These are phyloP conservation scores for Acanthamoeba healyi DNA, from an alignment of 208 protist genomes.

Conservation along the genomic window DNA sequence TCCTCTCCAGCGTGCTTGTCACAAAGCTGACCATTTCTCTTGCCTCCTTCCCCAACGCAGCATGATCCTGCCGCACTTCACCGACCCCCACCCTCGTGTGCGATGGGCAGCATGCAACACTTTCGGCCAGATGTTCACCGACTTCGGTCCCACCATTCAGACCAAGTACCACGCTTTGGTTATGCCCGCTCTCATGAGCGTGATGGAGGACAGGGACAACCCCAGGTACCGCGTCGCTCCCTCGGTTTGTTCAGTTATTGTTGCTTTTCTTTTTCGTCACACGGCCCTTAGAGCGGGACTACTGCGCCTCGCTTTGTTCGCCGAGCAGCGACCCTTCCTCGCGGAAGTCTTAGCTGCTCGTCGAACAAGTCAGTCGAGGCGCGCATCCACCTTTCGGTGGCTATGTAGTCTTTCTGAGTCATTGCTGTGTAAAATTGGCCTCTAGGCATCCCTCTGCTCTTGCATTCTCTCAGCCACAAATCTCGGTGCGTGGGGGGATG, in stretches of 20 bases:
- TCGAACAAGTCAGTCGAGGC: constrained; percentile 7
- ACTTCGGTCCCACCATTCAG: constrained; percentile 87
- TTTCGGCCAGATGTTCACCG: constrained; percentile 91
- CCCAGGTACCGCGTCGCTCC: constrained; percentile 26
- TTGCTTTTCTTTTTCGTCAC: not conserved
- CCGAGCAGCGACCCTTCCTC: not conserved
- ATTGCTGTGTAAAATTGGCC: constrained; percentile 66
- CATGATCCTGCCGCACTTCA: constrained; percentile 78
- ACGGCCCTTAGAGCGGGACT: constrained; percentile 65
- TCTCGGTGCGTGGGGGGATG: not conserved
- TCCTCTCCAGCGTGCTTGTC: not conserved
- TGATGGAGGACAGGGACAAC: constrained; percentile 87
- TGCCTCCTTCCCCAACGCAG: constrained; percentile 41
- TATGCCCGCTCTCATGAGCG: constrained; percentile 86
- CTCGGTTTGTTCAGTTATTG: not conserved
- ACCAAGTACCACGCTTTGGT: constrained; percentile 78
- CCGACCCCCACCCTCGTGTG: constrained; percentile 91
- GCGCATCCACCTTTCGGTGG: constrained; percentile 21
- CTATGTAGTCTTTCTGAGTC: constrained; percentile 67
- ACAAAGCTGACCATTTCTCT: not conserved
- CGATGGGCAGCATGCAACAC: constrained; percentile 92
- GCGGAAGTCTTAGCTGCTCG: not conserved
- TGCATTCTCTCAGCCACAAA: constrained; percentile 21
- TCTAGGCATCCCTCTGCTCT: constrained; percentile 29
- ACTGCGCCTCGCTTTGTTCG: constrained; percentile 18